Evolutionary conservation across 1,284 basidiomycete genomes (phyloP).

Genomic region (Fomitiporia mediterranea): DNA sequence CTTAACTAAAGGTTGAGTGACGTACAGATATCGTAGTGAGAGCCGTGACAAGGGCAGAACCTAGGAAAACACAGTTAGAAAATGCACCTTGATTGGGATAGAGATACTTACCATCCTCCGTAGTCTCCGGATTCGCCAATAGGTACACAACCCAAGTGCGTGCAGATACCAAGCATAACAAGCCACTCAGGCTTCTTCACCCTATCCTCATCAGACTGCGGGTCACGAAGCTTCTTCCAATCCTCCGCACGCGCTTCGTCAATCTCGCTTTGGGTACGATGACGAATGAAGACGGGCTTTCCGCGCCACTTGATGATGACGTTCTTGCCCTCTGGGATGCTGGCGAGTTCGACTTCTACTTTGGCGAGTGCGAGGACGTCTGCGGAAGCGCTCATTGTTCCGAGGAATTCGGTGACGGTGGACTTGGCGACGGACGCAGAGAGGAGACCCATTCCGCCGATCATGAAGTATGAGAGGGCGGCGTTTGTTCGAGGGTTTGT

Average conservation of each 20-base stretch:
- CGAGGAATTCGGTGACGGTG: slow-evolving; percentile 90
- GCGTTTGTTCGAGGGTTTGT: slow-evolving; percentile 70
- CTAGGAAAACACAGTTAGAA: slow-evolving; percentile 33
- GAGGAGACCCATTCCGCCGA: slow-evolving; percentile 92
- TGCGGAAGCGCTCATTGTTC: slow-evolving; percentile 95
- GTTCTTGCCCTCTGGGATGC: slow-evolving; percentile 97
- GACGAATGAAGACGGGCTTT: slow-evolving; percentile 99
- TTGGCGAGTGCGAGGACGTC: slow-evolving; percentile 98
- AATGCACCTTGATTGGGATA: not conserved
- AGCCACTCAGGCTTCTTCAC: slow-evolving; percentile 97
- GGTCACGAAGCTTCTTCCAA: slow-evolving; percentile 89
- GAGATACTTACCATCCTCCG: slow-evolving; percentile 79
- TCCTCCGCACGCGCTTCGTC: slow-evolving; percentile 86
- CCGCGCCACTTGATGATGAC: slow-evolving; percentile 99
- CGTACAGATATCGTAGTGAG: slow-evolving; percentile 93
- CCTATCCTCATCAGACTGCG: slow-evolving; percentile 84
- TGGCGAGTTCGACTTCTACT: slow-evolving; percentile 89
- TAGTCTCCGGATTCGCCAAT: slow-evolving; percentile 98
- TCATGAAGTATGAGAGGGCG: slow-evolving; percentile 94
- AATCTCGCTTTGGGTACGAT: slow-evolving; percentile 91
- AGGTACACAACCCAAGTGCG: slow-evolving; percentile 98
- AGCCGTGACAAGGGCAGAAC: slow-evolving; percentile 98
- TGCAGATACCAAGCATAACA: slow-evolving; percentile 97
- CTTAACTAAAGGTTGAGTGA: slow-evolving; percentile 18
- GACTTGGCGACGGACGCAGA: slow-evolving; percentile 94